These are phyloP conservation scores for Blastocystis sp. DNA, from an alignment of 352 stramenopile genomes.

Conservation along the genomic window DNA sequence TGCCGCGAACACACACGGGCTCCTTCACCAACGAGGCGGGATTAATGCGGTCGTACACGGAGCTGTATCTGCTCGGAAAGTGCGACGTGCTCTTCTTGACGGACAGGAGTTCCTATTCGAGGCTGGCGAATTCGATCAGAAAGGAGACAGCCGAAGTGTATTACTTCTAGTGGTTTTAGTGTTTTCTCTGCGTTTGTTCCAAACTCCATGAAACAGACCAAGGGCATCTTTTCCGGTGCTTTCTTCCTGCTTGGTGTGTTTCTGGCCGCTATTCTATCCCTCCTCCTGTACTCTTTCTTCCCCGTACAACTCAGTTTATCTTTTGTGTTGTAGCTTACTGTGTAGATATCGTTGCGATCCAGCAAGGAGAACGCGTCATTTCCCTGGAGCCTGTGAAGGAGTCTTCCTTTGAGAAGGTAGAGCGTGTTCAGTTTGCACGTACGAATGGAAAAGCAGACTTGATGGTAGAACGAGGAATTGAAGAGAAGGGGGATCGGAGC, in stretches of 20 bases:
- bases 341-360: too few relatives aligned
- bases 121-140: not conserved
- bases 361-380: too few relatives aligned
- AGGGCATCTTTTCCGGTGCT: too few relatives aligned
- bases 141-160: not conserved
- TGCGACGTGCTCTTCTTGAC: slow-evolving; percentile 38
- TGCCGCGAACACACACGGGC: slow-evolving; percentile 27
- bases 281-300: too few relatives aligned
- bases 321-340: too few relatives aligned
- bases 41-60: slow-evolving; percentile 3
- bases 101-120: not conserved
- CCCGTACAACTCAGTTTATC: too few relatives aligned
- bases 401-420: too few relatives aligned
- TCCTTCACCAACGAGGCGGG: not conserved
- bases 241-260: too few relatives aligned
- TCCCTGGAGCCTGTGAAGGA: too few relatives aligned
- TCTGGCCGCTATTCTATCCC: too few relatives aligned
- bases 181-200: not conserved
- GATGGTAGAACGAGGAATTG: not conserved
- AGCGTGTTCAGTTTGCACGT: not conserved
- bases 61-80: slow-evolving; percentile 9
- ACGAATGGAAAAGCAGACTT: not conserved
- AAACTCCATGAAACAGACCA: too few relatives aligned
- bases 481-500: not conserved
- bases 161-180: slow-evolving; percentile 7